Base-by-base conservation (phyloP, 176 grass and related monocot genomes). In the Bonia amplexicaulis region DNA sequence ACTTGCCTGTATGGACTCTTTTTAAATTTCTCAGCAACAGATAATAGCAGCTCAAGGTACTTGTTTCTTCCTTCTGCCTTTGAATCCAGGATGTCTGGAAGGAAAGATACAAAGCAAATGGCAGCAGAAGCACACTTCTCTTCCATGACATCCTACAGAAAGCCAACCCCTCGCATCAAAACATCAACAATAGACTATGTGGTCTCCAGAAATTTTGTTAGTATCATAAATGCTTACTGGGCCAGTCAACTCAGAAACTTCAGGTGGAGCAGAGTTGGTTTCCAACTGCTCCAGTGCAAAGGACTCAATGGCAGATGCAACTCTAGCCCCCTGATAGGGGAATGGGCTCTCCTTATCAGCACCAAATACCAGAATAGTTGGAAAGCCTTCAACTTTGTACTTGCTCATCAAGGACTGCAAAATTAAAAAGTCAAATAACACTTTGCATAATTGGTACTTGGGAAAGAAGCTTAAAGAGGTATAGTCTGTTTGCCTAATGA, bases 51-150 rank as follows among this genome's bases (percentile, higher is more conserved):
- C 45, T 92, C 93, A 79, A 99, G 92, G 63, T 99, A 96, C 42
- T 94, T 96, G 71, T 92, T 94, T 86, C 97, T 96, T 89, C 97
- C 97, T 46, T 96, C 93, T 16, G 97, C 97, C 84, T 94, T 99
- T 19, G 97, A 99, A 84, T 99, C 97, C 83, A 99, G 84, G 76
- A 99, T 96, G 78, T 99, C 93, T 88, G 97, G 97, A 61, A 99
- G 97, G 79, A 99, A 99, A 45, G 97, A 93, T 60, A 96, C 93
- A 90, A 99, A 99, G 78, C 97, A 99, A 88, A 99, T 99, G 53
- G 97, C 97, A 78, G 97, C 90, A 66, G 93, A 90, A 86, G 93
- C 86, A 73, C 97, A 99, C 77, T 94, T 99, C 66, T 96, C 92
- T 84, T 99, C 97, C 92, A 94, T 94, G 41, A 89, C 82, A 87